These are phyloP conservation scores for Debaryomyces prosopidis DNA, from an alignment of 805 yeast genomes.

Conservation along the genomic window DNA sequence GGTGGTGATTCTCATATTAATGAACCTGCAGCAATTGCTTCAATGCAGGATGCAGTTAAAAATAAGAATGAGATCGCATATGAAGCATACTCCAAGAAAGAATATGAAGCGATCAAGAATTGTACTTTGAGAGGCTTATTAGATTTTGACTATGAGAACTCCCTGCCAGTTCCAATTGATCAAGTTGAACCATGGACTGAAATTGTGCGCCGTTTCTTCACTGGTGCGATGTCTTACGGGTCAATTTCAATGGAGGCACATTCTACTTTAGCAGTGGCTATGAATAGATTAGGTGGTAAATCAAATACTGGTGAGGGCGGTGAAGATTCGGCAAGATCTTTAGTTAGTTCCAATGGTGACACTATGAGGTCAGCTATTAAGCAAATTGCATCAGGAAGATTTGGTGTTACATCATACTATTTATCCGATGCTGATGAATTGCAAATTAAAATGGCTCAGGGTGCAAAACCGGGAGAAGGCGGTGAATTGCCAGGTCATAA, in stretches of 20 bases:
- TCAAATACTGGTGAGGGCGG: slow-evolving; percentile 99
- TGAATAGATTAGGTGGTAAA: slow-evolving; percentile 97
- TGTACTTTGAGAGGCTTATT: slow-evolving; percentile 94
- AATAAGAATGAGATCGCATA: slow-evolving; percentile 94
- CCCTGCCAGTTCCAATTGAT: slow-evolving; percentile 84
- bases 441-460: slow-evolving; percentile 98
- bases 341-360: slow-evolving; percentile 81
- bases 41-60: slow-evolving; percentile 96
- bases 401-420: slow-evolving; percentile 95
- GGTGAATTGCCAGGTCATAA: slow-evolving; percentile 97
- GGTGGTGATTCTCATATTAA: slow-evolving; percentile 96
- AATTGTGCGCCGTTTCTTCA: slow-evolving; percentile 92
- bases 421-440: slow-evolving; percentile 95
- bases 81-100: slow-evolving; percentile 85
- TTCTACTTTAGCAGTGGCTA: slow-evolving; percentile 95
- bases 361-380: slow-evolving; percentile 99
- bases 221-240: slow-evolving; percentile 99
- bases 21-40: slow-evolving; percentile 93
- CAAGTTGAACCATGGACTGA: slow-evolving; percentile 99
- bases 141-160: slow-evolving; percentile 78
- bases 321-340: slow-evolving; percentile 91
- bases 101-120: slow-evolving; percentile 85
- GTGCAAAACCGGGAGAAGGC: slow-evolving; percentile 99
- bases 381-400: slow-evolving; percentile 97
- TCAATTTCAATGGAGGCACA: slow-evolving; percentile 98